Percentiles rank a stretch among this genome's conserved stretches.
phyloP scores from a whole-genome alignment of 2,329 filamentous ascomycete species.

The Talaromyces sp. region DNA sequence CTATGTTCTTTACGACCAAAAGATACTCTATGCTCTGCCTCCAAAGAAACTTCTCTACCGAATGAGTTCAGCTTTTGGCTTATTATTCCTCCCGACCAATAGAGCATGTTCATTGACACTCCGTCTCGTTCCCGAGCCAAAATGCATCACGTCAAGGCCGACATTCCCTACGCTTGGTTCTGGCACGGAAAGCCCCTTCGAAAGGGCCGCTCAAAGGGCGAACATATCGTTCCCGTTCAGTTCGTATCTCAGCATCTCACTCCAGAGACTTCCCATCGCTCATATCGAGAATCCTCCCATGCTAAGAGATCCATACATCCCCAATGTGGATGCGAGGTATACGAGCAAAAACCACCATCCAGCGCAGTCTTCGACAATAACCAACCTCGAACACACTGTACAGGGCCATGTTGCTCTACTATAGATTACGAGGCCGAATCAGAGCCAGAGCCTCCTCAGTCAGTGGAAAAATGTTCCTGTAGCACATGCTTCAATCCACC shows the following conservation, averaged over 20 bases:
- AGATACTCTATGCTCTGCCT: background rate
- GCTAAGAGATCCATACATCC: conserved; percentile 6
- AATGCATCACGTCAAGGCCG: background rate
- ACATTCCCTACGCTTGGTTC: conserved; percentile 28
- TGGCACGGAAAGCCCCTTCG: conserved; percentile 27
- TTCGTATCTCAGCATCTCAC: background rate
- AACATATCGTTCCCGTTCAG: conserved; percentile 18
- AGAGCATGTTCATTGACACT: background rate
- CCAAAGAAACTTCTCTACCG: no score
- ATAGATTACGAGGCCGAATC: no score
- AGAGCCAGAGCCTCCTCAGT: background rate
- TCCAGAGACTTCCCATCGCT: conserved; percentile 2
- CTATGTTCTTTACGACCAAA: background rate
- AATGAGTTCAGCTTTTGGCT: no score
- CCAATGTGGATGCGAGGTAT: conserved; percentile 8
- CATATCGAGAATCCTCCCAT: conserved; percentile 8
- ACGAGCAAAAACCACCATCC: conserved; percentile 1
- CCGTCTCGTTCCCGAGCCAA: background rate
- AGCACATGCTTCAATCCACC: background rate
- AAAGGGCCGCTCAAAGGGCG: conserved; percentile 15
- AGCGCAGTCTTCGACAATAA: conserved; percentile 7
- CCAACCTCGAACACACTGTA: background rate
- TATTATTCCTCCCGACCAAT: no score
- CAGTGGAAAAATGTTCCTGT: background rate
- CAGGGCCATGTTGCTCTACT: background rate